Evolutionary conservation across 2,329 filamentous ascomycete species (phyloP).

Genomic region (Trichoderma sp.): DNA sequence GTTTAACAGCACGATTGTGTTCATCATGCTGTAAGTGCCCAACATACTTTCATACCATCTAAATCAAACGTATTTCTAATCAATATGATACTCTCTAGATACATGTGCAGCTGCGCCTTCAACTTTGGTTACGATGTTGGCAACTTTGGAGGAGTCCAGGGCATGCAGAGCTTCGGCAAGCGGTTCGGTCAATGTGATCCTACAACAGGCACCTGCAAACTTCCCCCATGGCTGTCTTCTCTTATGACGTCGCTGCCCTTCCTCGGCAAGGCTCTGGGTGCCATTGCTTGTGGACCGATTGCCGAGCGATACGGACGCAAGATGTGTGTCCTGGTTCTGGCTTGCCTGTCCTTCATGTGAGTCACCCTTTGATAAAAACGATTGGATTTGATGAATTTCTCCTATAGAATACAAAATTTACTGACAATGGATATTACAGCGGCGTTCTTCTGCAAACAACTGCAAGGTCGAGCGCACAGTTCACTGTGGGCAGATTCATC

Average conservation of each 20-base stretch:
- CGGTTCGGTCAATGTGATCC: constrained; percentile 27
- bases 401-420: background rate
- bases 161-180: constrained; percentile 27
- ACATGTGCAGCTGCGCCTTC: constrained; percentile 28
- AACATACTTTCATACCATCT: background rate
- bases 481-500: constrained; percentile 32
- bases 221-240: constrained; percentile 26
- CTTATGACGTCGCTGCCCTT: constrained; percentile 30
- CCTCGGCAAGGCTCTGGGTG: constrained; percentile 25
- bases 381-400: background rate
- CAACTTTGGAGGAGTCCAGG: constrained; percentile 29
- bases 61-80: background rate
- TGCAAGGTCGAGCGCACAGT: constrained; percentile 30
- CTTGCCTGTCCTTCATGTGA: constrained; percentile 18
- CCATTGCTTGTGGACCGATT: constrained; percentile 17
- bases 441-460: constrained; percentile 32
- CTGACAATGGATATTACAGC: constrained; percentile 20
- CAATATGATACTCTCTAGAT: constrained; percentile 16
- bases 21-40: constrained; percentile 10
- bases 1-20: constrained; percentile 6
- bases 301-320: constrained; percentile 19
- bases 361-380: constrained; percentile 1
- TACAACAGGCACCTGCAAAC: constrained; percentile 18
- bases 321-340: constrained; percentile 14
- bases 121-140: constrained; percentile 31